Evolutionary conservation across 2,329 filamentous ascomycete genomes (phyloP).

Genomic region (Fusarium cicatricum): DNA sequence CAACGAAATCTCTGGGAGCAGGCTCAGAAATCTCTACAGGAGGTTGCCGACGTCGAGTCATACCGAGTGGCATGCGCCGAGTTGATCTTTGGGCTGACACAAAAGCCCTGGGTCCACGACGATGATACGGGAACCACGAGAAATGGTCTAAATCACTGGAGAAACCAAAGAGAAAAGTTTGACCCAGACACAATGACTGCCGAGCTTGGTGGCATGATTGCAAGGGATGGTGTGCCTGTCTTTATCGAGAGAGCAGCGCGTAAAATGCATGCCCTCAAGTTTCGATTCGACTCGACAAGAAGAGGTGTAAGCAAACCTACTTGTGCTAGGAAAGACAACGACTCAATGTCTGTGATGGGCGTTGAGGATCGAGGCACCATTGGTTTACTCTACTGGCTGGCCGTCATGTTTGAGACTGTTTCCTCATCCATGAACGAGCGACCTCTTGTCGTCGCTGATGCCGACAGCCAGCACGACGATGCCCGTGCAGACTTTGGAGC

Average conservation of each 20-base stretch:
- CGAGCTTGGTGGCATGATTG: slow-evolving; percentile 34
- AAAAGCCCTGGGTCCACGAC: slow-evolving; percentile 41
- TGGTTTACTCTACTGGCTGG: slow-evolving; percentile 64
- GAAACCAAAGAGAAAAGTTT: slow-evolving; percentile 10
- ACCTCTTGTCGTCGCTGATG: slow-evolving; percentile 48
- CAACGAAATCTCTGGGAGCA: slow-evolving; percentile 50
- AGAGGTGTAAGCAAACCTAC: slow-evolving; percentile 19
- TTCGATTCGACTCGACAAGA: slow-evolving; percentile 31
- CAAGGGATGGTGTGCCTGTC: slow-evolving; percentile 29
- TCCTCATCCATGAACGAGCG: slow-evolving; percentile 60
- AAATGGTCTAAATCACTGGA: background rate
- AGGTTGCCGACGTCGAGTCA: slow-evolving; percentile 47
- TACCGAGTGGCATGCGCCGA: slow-evolving; percentile 51
- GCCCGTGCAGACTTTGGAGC: slow-evolving; percentile 24
- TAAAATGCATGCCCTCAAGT: slow-evolving; percentile 41
- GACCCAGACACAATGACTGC: slow-evolving; percentile 16
- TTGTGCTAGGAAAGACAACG: background rate
- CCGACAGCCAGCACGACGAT: slow-evolving; percentile 49
- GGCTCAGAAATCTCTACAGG: slow-evolving; percentile 45
- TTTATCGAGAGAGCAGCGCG: slow-evolving; percentile 39
- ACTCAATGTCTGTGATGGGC: slow-evolving; percentile 11
- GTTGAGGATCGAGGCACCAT: slow-evolving; percentile 53
- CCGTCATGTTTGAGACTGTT: slow-evolving; percentile 66
- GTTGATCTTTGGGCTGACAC: slow-evolving; percentile 49
- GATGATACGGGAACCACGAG: slow-evolving; percentile 4